Conservation (phyloP, 345 rosid species). For the Geranium brycei region DNA sequence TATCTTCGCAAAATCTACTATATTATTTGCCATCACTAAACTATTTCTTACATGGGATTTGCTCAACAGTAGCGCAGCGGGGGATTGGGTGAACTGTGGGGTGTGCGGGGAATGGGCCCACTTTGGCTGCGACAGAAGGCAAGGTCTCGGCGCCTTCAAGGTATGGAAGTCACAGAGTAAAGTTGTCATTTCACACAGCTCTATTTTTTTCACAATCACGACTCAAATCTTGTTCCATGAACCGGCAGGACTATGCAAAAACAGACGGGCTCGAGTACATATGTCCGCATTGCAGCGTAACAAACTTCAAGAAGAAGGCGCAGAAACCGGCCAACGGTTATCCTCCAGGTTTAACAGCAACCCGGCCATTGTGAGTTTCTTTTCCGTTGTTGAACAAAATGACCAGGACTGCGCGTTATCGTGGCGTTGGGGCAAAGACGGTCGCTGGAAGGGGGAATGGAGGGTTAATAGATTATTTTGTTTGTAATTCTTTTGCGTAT, state of each 20-base stretch:
- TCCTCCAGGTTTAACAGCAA: not conserved
- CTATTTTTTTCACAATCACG: too few species aligned
- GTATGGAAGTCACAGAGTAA: conserved; percentile 7
- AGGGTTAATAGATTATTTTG: too few species aligned
- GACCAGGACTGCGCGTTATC: too few species aligned
- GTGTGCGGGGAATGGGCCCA: conserved; percentile 48
- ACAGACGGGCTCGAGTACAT: conserved; percentile 43
- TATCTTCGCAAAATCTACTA: too few species aligned
- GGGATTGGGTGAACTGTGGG: conserved; percentile 51
- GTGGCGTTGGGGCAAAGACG: too few species aligned
- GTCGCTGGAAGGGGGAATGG: too few species aligned
- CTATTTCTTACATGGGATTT: not conserved
- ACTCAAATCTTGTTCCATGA: not conserved
- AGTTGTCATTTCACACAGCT: too few species aligned
- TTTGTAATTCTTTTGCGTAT: too few species aligned
- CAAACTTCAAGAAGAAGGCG: conserved; percentile 12
- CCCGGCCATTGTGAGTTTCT: not conserved
- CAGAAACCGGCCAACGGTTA: conserved; percentile 6
- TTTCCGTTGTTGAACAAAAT: too few species aligned
- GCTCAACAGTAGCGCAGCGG: conserved; percentile 35
- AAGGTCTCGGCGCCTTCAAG: conserved; percentile 49
- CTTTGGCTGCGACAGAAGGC: conserved; percentile 47
- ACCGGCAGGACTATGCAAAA: conserved; percentile 35
- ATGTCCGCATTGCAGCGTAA: conserved; percentile 35
- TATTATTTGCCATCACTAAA: too few species aligned